phyloP scores from a whole-genome alignment of 2,329 filamentous ascomycete species.

The Aaosphaeria pasadenensis region DNA sequence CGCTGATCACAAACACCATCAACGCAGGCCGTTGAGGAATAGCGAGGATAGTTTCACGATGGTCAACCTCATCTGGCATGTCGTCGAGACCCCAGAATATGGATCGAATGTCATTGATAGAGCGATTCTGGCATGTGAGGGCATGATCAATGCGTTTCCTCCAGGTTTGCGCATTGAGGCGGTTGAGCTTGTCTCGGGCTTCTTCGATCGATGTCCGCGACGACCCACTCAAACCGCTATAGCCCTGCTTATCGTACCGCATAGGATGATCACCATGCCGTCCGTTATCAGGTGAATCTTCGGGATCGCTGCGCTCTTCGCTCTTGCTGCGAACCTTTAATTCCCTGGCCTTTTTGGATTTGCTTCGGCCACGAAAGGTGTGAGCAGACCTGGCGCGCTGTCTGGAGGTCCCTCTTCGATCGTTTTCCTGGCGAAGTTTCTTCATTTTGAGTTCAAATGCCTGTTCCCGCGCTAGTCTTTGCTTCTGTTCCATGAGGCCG shows the following conservation, averaged over 20 bases:
- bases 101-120: constrained; percentile 75
- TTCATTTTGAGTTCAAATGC: constrained; percentile 86
- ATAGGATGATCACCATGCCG: constrained; percentile 46
- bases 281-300: constrained; percentile 18
- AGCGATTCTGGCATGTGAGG: constrained; percentile 64
- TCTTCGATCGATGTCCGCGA: constrained; percentile 73
- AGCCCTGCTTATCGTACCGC: constrained; percentile 77
- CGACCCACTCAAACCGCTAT: constrained; percentile 67
- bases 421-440: constrained; percentile 66
- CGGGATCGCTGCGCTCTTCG: constrained; percentile 20
- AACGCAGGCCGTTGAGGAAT: constrained; percentile 82
- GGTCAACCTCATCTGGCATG: constrained; percentile 75
- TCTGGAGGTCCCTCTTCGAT: constrained; percentile 50
- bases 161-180: constrained; percentile 87
- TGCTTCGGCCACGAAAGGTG: constrained; percentile 40
- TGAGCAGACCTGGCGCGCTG: constrained; percentile 52
- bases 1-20: constrained; percentile 75
- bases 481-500: constrained; percentile 83
- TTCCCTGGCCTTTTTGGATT: constrained; percentile 28
- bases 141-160: constrained; percentile 82
- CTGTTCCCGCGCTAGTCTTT: constrained; percentile 84
- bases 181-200: constrained; percentile 70
- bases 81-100: constrained; percentile 82
- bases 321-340: constrained; percentile 41
- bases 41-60: constrained; percentile 79